Percentiles rank a stretch among this genome's conserved stretches.
These are phyloP conservation scores for Leucosporidium scottii DNA, from an alignment of 768 basidiomycete genomes.

Conservation along the genomic window DNA sequence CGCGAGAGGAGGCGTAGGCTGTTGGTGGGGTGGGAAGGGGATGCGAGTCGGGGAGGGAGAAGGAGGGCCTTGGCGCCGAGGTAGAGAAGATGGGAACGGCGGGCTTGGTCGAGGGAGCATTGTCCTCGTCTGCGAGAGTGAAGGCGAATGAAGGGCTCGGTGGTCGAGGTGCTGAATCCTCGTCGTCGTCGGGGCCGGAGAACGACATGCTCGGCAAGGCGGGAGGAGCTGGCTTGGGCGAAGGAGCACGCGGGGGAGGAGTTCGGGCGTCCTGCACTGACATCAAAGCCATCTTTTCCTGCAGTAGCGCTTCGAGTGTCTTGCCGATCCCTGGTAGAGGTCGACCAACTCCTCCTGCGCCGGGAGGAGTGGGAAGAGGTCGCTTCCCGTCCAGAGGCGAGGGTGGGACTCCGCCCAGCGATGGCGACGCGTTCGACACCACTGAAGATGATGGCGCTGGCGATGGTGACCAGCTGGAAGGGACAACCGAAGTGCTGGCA, in stretches of 20 bases:
- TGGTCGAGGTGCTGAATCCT: slow-evolving; percentile 7
- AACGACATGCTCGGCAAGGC: background rate
- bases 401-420: background rate
- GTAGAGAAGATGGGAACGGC: background rate
- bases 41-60: slow-evolving; percentile 15
- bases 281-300: slow-evolving; percentile 4
- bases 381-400: background rate
- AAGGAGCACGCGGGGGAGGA: background rate
- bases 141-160: slow-evolving; percentile 31
- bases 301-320: slow-evolving; percentile 1
- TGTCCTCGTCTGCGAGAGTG: slow-evolving; percentile 9
- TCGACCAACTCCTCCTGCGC: background rate
- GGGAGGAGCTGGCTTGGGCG: background rate
- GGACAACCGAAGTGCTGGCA: no score
- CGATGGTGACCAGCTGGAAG: no score
- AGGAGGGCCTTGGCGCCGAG: background rate
- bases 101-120: slow-evolving; percentile 1
- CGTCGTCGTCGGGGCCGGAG: background rate
- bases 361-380: background rate
- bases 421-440: background rate
- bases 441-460: background rate
- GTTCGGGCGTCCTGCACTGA: background rate
- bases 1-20: background rate
- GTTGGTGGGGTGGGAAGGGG: background rate
- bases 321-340: background rate